Percentiles rank a stretch among this genome's conserved stretches.
These are phyloP conservation scores for Oropetium thomaeum DNA, from an alignment of 176 grass and related monocot genomes.

Conservation along the genomic window DNA sequence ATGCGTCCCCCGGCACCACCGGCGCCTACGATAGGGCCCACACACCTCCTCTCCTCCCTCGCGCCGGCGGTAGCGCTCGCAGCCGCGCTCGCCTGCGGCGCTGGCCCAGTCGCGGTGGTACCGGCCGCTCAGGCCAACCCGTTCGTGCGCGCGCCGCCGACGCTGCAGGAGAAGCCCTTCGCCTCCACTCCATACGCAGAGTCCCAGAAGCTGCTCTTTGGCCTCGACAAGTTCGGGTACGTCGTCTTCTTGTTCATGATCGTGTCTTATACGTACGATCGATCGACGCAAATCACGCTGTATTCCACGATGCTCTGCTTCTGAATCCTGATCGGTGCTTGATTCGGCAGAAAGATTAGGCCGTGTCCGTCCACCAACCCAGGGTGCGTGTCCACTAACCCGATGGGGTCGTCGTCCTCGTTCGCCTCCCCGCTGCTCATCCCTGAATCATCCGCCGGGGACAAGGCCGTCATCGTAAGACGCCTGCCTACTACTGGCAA, in stretches of 20 bases:
- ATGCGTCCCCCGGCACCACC: background rate
- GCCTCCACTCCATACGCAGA: constrained; percentile 66
- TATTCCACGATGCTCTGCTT: background rate
- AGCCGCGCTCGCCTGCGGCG: constrained; percentile 8
- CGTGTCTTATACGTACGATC: background rate
- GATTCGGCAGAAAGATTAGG: constrained; percentile 66
- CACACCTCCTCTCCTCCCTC: constrained; percentile 4
- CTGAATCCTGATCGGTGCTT: background rate
- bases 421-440: constrained; percentile 75
- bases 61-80: background rate
- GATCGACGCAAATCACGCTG: background rate
- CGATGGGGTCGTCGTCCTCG: constrained; percentile 63
- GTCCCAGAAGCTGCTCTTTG: constrained; percentile 65
- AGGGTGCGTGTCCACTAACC: constrained; percentile 77
- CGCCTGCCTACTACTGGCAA: background rate
- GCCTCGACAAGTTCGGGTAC: constrained; percentile 74
- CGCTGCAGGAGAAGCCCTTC: background rate
- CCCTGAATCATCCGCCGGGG: constrained; percentile 48
- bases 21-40: background rate
- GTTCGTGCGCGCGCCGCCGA: background rate
- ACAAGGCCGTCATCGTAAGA: constrained; percentile 33
- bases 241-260: background rate
- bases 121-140: constrained; percentile 2
- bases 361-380: constrained; percentile 86
- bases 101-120: background rate